These are phyloP conservation scores for Candida nemodendra DNA, from an alignment of 805 yeast species.

Conservation along the genomic window DNA sequence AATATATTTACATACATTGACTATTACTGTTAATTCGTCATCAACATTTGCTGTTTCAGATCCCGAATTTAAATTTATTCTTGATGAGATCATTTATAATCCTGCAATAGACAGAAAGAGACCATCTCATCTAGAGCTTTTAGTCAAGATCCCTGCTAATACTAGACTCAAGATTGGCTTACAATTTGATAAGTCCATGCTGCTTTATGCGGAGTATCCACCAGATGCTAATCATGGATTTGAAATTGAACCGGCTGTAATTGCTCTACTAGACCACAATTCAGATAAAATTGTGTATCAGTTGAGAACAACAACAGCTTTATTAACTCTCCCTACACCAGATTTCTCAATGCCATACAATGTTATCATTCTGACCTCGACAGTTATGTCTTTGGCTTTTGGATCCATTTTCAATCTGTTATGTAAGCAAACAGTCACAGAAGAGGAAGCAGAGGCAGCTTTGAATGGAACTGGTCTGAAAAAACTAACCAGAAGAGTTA, in stretches of 20 bases:
- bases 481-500: slow-evolving; percentile 6
- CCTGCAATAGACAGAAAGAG: slow-evolving; percentile 80
- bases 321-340: slow-evolving; percentile 89
- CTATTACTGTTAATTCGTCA: slow-evolving; percentile 32
- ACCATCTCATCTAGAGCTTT: slow-evolving; percentile 80
- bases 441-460: slow-evolving; percentile 56
- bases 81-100: slow-evolving; percentile 56
- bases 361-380: slow-evolving; percentile 89
- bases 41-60: slow-evolving; percentile 22
- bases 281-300: slow-evolving; percentile 38
- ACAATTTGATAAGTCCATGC: slow-evolving; percentile 82
- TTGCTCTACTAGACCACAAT: slow-evolving; percentile 46
- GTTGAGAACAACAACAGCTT: slow-evolving; percentile 79
- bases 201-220: slow-evolving; percentile 90
- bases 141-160: slow-evolving; percentile 60
- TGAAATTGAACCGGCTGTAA: slow-evolving; percentile 87
- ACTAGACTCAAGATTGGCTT: slow-evolving; percentile 63
- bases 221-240: slow-evolving; percentile 99
- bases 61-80: slow-evolving; percentile 33
- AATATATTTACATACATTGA: slow-evolving; percentile 70
- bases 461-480: slow-evolving; percentile 17
- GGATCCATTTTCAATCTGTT: slow-evolving; percentile 82
- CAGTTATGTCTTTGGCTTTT: slow-evolving; percentile 88
- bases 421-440: slow-evolving; percentile 70
- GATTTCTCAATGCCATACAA: slow-evolving; percentile 99